Conservation (phyloP, 192 early-diverging fungal species). For the Jimgerdemannia flammicorona region DNA sequence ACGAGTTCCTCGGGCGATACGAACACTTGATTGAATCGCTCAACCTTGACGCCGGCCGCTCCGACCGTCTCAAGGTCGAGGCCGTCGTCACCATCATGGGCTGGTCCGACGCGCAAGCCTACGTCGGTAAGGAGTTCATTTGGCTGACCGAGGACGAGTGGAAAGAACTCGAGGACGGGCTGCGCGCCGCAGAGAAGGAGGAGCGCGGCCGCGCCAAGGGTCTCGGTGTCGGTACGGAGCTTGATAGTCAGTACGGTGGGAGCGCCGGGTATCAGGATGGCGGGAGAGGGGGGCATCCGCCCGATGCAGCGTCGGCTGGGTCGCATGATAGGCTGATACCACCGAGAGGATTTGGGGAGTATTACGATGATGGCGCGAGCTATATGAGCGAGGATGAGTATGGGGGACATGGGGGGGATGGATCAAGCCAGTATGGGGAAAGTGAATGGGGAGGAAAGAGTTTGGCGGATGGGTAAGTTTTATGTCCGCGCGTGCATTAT, state of each 20-base stretch:
- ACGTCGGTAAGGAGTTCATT: conserved; percentile 52
- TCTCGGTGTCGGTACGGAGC: conserved; percentile 1
- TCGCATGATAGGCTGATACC: neutral
- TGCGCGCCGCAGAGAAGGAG: conserved; percentile 59
- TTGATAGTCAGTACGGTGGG: neutral
- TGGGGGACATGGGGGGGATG: conserved; percentile 23
- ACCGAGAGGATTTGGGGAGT: neutral
- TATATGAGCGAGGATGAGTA: conserved; percentile 36
- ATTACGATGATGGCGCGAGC: conserved; percentile 30
- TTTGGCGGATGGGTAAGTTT: conserved; percentile 33
- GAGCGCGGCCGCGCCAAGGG: conserved; percentile 39
- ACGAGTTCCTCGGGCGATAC: conserved; percentile 73
- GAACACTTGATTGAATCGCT: conserved; percentile 8
- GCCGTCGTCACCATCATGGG: conserved; percentile 34
- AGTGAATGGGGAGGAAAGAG: conserved; percentile 41
- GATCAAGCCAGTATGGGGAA: conserved; percentile 38
- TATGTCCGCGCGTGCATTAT: neutral
- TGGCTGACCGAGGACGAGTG: conserved; percentile 61
- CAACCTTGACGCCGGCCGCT: conserved; percentile 22
- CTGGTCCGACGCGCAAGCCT: conserved; percentile 47
- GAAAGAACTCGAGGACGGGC: conserved; percentile 59
- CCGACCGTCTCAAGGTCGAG: conserved; percentile 28
- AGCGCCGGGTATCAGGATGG: conserved; percentile 2
- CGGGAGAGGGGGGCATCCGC: neutral
- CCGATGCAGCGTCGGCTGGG: neutral